Base-by-base conservation (phyloP, 2,329 filamentous ascomycete genomes). In the Neonectria sp. region DNA sequence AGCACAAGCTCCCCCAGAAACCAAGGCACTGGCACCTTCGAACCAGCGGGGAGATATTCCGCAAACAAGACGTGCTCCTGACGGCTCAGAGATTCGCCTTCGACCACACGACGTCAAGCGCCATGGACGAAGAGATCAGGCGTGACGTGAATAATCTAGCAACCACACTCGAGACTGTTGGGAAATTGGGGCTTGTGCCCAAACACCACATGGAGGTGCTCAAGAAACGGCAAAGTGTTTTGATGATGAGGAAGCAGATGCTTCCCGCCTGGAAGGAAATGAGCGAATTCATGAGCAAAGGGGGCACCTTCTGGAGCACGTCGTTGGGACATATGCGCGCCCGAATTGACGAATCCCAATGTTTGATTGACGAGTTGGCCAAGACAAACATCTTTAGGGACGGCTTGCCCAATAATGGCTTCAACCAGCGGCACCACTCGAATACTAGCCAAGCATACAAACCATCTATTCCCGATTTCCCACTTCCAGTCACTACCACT, bases 211-310 rank as follows among this genome's bases (percentile, higher is more conserved):
- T 57, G 17, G 55, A 29, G 7, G 31, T 51, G 12, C 55, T 49
- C 27, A 49, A 33, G 15, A 31, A 24, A 27, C 43, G 45, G 1
- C 56, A 59, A 49, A 35, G 5, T 3, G 45, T 51, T 3, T 37
- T 59, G 21, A 21, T 17, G n/a, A 27, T 49, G 56, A 24, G 56
- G 31, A 24, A 21, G 12, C 15, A 29, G 2, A 59, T 51, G 31
- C 21, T 51, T 13, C 56, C 45, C 4, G 43, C 56, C 6, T 59
- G 56, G 56, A 40, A 25, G 21, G 45, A 59, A 24, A 59, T 49
- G 56, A 59, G 13, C 8, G 12, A 12, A 5, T 35, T 7, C 40
- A 31, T 40, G 7, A 33, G 11, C 43, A 17, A 59, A 6, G 45
- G 56, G 1, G 35, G 15, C 21, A n/a, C 4, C 17, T 59, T 51